A percentile compares a stretch with the other conserved stretches of the same genome.
Evolutionary conservation across 768 basidiomycete species (phyloP).

Genomic region (Suillus spraguei): DNA sequence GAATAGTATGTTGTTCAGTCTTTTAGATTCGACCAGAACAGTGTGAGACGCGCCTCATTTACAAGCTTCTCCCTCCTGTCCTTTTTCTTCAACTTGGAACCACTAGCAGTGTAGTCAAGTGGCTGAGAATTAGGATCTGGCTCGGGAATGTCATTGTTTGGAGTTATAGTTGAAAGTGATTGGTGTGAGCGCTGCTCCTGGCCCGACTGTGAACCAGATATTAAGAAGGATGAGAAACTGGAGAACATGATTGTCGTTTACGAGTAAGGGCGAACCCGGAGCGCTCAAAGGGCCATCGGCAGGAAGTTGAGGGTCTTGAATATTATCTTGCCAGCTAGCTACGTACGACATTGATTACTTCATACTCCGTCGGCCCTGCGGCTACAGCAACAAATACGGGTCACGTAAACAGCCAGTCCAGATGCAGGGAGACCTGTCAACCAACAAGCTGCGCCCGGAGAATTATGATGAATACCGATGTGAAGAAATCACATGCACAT

Average conservation of each 20-base stretch:
- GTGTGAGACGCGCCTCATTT: slow-evolving; percentile 46
- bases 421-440: not conserved
- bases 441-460: not conserved
- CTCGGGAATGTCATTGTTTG: slow-evolving; percentile 14
- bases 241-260: slow-evolving; percentile 46
- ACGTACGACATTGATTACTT: not conserved
- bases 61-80: slow-evolving; percentile 44
- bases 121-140: slow-evolving; percentile 14
- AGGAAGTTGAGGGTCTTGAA: not conserved
- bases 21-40: slow-evolving; percentile 12
- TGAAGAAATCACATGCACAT: not conserved
- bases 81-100: slow-evolving; percentile 46
- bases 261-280: slow-evolving; percentile 1
- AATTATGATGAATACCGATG: not conserved
- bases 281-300: slow-evolving; percentile 6
- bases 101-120: slow-evolving; percentile 25
- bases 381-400: not conserved
- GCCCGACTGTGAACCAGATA: slow-evolving; percentile 44
- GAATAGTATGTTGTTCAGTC: slow-evolving; percentile 10
- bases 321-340: not conserved
- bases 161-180: slow-evolving; percentile 21
- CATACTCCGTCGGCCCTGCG: slow-evolving; percentile 5
- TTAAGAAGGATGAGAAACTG: slow-evolving; percentile 51
- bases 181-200: slow-evolving; percentile 26
- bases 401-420: not conserved